Base-by-base conservation (phyloP, 768 basidiomycete species). In the Tricholoma matsutake region DNA sequence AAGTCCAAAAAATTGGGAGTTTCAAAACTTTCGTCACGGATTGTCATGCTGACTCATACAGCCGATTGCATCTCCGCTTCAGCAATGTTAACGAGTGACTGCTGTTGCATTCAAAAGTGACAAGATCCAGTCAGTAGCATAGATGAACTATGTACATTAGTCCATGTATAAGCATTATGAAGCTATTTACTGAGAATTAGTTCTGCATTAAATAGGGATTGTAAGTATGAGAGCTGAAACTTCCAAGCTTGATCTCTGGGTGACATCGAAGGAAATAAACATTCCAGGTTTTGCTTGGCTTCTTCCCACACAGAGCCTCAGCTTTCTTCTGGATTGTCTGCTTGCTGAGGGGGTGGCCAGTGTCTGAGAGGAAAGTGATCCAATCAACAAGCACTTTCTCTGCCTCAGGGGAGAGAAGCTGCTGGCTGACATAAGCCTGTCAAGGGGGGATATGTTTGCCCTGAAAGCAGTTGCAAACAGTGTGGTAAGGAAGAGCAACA, bases 231-330 rank as follows among this genome's bases (percentile, higher is more conserved):
- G 52, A 34, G 34, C 6, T 41, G 39, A 41, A 5, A 34, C 59
- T 66, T 6, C 65, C 68, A 45, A 72, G 63, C n/a, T 29, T 63
- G 43, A 75, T 51, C 22, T 67, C 61, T 4, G 67, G 64, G 41
- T 70, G 65, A 13, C 63, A 64, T 20, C 47, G 8, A 22, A 72
- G 56, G 61, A 75, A 75, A 6, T 31, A n/a, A 18, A 29, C 4
- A 28, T 62, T 60, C 68, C 68, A 68, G 54, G 18, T 3, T 45
- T 45, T 45, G 43, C 43, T 3, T 45, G 43, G 43, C 7, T 54
- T 54, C 54, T 35, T 39, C 22, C 20, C 58, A 53, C 32, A 52
- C n/a, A 54, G 18, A n/a, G n/a, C n/a, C n/a, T n/a, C n/a, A n/a
- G n/a, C n/a, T n/a, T n/a, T n/a, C n/a, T n/a, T n/a, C n/a, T 32